Evolutionary conservation across 495 filamentous ascomycete genomes (phyloP).

Genomic region (Lasiosphaeria hispida): DNA sequence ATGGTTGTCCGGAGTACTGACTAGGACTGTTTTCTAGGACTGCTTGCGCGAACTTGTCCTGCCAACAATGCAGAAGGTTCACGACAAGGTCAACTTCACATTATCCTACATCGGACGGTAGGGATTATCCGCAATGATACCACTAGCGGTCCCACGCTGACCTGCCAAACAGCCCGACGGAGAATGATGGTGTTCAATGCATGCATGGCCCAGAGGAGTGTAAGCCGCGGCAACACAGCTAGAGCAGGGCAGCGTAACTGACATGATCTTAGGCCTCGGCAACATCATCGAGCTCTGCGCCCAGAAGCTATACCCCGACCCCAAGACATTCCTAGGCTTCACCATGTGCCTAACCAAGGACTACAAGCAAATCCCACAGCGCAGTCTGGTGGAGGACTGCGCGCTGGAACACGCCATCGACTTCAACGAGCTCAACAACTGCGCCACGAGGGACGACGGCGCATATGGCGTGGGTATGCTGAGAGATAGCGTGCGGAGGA

Average conservation of each 20-base stretch:
- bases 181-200: constrained; percentile 70
- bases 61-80: constrained; percentile 78
- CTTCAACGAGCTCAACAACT: constrained; percentile 79
- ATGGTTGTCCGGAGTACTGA: not conserved
- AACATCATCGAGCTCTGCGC: constrained; percentile 95
- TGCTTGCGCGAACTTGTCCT: constrained; percentile 80
- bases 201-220: constrained; percentile 86
- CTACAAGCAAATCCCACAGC: constrained; percentile 71
- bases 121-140: constrained; percentile 16
- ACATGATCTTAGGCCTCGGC: constrained; percentile 58
- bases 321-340: constrained; percentile 87
- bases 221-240: constrained; percentile 7
- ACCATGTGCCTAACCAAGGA: constrained; percentile 77
- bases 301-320: constrained; percentile 70
- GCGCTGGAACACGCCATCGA: constrained; percentile 85
- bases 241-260: not conserved
- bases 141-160: not conserved
- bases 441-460: constrained; percentile 61
- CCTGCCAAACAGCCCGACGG: constrained; percentile 40
- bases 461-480: constrained; percentile 65
- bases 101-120: constrained; percentile 87
- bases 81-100: constrained; percentile 83
- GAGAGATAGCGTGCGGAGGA: constrained; percentile 70
- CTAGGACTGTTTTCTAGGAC: constrained; percentile 38
- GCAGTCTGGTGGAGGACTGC: constrained; percentile 74